These are phyloP conservation scores for Vaccinium vitisidaea DNA, from an alignment of 148 eudicot genomes.

Conservation along the genomic window DNA sequence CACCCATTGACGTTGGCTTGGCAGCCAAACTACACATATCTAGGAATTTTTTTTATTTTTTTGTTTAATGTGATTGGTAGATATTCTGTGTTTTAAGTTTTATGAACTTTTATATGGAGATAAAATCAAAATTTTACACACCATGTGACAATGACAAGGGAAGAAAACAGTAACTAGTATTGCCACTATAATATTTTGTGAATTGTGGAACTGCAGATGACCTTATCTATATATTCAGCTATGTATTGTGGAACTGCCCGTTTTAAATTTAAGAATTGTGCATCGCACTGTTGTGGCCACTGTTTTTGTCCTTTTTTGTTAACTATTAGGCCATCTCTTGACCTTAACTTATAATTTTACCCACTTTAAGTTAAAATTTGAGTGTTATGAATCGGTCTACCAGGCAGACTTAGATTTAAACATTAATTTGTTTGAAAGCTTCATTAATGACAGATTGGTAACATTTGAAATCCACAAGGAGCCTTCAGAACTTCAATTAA, in stretches of 20 bases:
- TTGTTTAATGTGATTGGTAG: too few relatives aligned
- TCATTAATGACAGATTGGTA: not conserved
- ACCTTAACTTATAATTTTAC: not conserved
- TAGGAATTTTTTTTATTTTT: too few relatives aligned
- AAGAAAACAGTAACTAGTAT: too few relatives aligned
- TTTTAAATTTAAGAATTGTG: not conserved
- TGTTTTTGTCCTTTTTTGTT: not conserved
- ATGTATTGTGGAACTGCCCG: not conserved
- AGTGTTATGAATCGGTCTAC: not conserved
- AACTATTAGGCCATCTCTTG: not conserved
- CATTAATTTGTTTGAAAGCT: not conserved
- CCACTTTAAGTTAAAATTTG: not conserved
- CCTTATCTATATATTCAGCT: not conserved
- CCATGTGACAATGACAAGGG: too few relatives aligned
- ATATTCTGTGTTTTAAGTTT: too few relatives aligned
- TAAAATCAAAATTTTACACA: too few relatives aligned
- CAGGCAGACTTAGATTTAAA: not conserved
- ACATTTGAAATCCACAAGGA: not conserved
- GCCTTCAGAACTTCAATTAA: not conserved
- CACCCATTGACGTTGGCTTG: too few relatives aligned
- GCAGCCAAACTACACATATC: too few relatives aligned
- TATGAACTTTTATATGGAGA: too few relatives aligned
- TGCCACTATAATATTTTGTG: too few relatives aligned
- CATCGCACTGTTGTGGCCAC: not conserved
- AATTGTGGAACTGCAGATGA: not conserved